These are phyloP conservation scores for Prosopis cineraria DNA, from an alignment of 306 rosid species.

Conservation along the genomic window DNA sequence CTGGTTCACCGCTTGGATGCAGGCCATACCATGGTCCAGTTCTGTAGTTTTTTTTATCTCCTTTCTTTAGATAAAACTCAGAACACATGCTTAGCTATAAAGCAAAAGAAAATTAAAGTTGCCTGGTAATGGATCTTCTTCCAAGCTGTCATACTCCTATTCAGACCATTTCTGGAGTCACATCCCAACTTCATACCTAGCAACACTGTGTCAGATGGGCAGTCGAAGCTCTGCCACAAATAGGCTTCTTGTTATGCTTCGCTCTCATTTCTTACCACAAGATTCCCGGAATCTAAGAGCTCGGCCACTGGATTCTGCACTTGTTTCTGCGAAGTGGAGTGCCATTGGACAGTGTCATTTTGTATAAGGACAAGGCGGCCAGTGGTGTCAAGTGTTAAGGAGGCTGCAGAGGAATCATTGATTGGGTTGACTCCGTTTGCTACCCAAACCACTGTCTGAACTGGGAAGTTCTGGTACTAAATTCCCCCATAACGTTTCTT, in stretches of 20 bases:
- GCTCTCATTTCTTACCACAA: neutral
- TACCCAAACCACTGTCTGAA: neutral
- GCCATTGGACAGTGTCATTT: neutral
- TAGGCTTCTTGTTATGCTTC: neutral
- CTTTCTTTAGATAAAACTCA: neutral
- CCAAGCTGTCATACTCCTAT: neutral
- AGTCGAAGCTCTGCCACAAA: neutral
- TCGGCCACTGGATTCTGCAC: neutral
- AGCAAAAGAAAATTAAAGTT: neutral
- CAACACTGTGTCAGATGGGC: neutral
- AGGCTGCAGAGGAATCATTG: neutral
- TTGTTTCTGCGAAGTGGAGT: neutral
- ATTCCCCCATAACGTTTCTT: neutral
- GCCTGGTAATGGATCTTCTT: neutral
- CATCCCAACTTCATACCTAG: neutral
- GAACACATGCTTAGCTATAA: neutral
- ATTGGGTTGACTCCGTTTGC: neutral
- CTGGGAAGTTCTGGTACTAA: neutral
- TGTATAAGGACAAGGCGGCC: neutral
- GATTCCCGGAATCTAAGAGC: slow-evolving; percentile 4
- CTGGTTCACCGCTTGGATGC: neutral
- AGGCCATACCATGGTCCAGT: neutral
- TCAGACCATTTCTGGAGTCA: neutral
- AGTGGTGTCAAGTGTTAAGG: neutral
- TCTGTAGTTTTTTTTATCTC: neutral